Conservation (phyloP, 164 flowering plant genomes). For the Saururus chinensis region DNA sequence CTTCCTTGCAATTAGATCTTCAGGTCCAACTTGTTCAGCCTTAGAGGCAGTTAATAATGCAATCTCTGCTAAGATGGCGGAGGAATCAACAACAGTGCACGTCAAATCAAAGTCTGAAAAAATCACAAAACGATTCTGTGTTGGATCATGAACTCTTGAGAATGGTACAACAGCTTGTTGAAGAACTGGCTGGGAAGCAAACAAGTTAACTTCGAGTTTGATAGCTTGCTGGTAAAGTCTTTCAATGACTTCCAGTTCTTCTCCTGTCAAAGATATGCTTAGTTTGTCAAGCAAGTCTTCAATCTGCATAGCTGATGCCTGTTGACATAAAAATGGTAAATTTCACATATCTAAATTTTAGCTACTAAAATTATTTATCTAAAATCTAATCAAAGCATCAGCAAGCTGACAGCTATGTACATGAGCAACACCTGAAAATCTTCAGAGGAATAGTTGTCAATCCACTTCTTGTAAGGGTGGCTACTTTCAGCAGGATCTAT, state of each 20-base stretch:
- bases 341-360: neutral
- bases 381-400: neutral
- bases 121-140: conserved; percentile 38
- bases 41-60: conserved; percentile 82
- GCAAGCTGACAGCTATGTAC: neutral
- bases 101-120: conserved; percentile 98
- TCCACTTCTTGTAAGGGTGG: conserved; percentile 77
- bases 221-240: conserved; percentile 87
- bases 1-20: conserved; percentile 41
- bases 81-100: conserved; percentile 88
- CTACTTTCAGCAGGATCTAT: conserved; percentile 23
- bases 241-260: conserved; percentile 86
- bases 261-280: conserved; percentile 88
- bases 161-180: conserved; percentile 67
- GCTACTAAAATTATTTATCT: too few relatives aligned
- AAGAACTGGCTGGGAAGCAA: conserved; percentile 59
- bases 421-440: conserved; percentile 64
- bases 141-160: conserved; percentile 38
- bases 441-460: conserved; percentile 58
- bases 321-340: neutral
- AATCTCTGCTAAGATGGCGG: conserved; percentile 94
- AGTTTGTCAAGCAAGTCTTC: conserved; percentile 90
- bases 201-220: conserved; percentile 79
- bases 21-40: conserved; percentile 40
- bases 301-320: conserved; percentile 66